Percentiles rank a stretch among this genome's conserved stretches.
phyloP scores from a whole-genome alignment of 352 stramenopile species.

The Phytophthora kernoviae region DNA sequence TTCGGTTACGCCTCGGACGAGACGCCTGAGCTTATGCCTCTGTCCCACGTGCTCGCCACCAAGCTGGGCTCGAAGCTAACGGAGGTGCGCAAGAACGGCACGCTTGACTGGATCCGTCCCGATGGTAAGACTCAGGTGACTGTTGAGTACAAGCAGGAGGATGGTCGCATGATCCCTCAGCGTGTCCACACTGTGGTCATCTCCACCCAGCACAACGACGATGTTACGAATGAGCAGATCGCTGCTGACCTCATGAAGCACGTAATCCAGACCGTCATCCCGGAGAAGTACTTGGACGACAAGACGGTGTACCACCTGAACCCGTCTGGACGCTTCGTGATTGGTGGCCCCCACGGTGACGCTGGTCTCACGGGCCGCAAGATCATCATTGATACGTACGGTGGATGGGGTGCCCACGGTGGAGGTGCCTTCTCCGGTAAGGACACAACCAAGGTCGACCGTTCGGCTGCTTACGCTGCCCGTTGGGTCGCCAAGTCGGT shows the following conservation, averaged over 20 bases:
- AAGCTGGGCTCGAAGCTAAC: conserved; percentile 96
- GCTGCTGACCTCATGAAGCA: conserved; percentile 98
- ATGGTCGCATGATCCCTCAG: conserved; percentile 94
- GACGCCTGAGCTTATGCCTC: conserved; percentile 97
- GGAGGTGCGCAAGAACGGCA: conserved; percentile 99
- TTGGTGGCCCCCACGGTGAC: conserved; percentile 98
- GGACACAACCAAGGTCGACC: conserved; percentile 99
- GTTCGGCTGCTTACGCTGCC: conserved; percentile 97
- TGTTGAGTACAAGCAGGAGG: conserved; percentile 97
- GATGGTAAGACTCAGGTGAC: conserved; percentile 99
- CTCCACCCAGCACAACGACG: conserved; percentile 98
- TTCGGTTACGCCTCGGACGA: conserved; percentile 98
- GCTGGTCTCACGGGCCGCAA: conserved; percentile 98
- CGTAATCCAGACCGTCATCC: conserved; percentile 98
- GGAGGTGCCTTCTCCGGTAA: conserved; percentile 99
- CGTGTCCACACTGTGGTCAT: conserved; percentile 99
- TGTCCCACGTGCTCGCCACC: conserved; percentile 98
- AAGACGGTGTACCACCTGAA: conserved; percentile 99
- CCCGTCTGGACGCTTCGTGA: conserved; percentile 98
- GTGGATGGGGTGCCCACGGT: conserved; percentile 98
- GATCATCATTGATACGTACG: conserved; percentile 99
- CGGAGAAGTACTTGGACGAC: conserved; percentile 99
- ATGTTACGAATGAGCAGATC: conserved; percentile 99
- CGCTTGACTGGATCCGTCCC: conserved; percentile 97
- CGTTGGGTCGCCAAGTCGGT: conserved; percentile 99